Conservation (phyloP, 2,329 filamentous ascomycete species). For the Fusarium buharicum region DNA sequence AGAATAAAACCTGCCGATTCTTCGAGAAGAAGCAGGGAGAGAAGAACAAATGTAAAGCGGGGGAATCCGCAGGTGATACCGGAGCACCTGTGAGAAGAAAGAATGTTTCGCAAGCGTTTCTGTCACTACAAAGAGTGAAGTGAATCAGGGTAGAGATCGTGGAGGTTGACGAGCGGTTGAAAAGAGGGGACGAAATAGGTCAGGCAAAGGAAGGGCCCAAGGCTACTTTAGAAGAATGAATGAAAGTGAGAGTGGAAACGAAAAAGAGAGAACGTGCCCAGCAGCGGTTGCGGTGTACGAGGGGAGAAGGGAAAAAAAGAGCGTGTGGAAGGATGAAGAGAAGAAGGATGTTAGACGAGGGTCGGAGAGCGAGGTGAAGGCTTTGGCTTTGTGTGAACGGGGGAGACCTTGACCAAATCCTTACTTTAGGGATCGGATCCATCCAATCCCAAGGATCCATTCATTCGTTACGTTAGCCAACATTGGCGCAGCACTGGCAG, state of each 20-base stretch:
- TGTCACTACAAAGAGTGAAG: constrained; percentile 35
- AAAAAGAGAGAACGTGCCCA: constrained; percentile 52
- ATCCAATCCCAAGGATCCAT: not conserved
- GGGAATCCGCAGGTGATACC: constrained; percentile 47
- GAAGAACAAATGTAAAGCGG: constrained; percentile 26
- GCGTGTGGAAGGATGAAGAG: constrained; percentile 38
- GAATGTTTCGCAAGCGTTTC: constrained; percentile 38
- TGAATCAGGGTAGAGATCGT: constrained; percentile 36
- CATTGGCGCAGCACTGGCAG: constrained; percentile 1
- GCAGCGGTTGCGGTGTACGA: constrained; percentile 44
- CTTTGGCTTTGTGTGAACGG: constrained; percentile 31
- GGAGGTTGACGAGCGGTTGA: constrained; percentile 38
- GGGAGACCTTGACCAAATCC: constrained; percentile 25
- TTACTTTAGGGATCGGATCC: not conserved
- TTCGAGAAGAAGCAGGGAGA: constrained; percentile 24
- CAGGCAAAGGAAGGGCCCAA: constrained; percentile 29
- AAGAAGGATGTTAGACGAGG: constrained; percentile 38
- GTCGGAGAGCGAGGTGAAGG: constrained; percentile 36
- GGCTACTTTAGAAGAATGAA: constrained; percentile 37
- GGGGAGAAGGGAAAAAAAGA: constrained; percentile 24
- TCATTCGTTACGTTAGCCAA: not conserved
- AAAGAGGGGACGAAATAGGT: constrained; percentile 49
- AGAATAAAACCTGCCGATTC: constrained; percentile 34
- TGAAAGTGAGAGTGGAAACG: constrained; percentile 17
- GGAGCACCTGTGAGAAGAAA: constrained; percentile 50